phyloP scores from a whole-genome alignment of 306 rosid genomes.

The Vachellia collinsii region DNA sequence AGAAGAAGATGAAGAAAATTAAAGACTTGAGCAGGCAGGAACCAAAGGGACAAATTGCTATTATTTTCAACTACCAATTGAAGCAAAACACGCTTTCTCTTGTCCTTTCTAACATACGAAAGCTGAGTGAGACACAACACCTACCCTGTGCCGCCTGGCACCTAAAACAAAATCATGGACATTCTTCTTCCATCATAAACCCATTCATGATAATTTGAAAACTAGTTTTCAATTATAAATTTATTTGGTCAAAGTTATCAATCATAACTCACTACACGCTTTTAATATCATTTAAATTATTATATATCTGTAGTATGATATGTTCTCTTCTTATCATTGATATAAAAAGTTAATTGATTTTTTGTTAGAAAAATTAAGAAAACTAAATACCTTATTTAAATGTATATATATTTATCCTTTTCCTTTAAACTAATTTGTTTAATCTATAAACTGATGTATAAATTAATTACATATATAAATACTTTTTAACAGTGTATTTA shows the following conservation, averaged over 20 bases:
- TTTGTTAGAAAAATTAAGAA: background rate
- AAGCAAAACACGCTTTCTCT: constrained; percentile 18
- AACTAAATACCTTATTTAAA: too few relatives aligned
- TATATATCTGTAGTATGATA: background rate
- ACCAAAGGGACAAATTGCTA: constrained; percentile 10
- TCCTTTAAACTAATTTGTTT: too few relatives aligned
- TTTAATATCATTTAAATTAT: background rate
- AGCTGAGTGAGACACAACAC: constrained; percentile 14
- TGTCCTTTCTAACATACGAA: constrained; percentile 24
- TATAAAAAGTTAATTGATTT: too few relatives aligned
- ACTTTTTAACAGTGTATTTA: too few relatives aligned
- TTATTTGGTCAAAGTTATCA: background rate
- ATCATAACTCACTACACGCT: background rate
- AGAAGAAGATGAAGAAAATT: background rate
- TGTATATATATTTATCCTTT: too few relatives aligned
- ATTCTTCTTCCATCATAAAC: constrained; percentile 29
- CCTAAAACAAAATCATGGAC: background rate
- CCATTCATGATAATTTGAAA: constrained; percentile 17
- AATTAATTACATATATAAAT: too few relatives aligned
- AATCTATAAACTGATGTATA: too few relatives aligned
- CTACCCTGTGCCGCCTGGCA: background rate
- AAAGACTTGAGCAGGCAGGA: background rate
- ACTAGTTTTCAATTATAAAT: background rate
- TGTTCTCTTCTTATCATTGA: too few relatives aligned
- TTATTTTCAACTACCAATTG: constrained; percentile 34